Evolutionary conservation across 352 stramenopile species (phyloP), one percentile per base, ranked within the genome.

Genomic region (Phytophthora tubulina): DNA sequence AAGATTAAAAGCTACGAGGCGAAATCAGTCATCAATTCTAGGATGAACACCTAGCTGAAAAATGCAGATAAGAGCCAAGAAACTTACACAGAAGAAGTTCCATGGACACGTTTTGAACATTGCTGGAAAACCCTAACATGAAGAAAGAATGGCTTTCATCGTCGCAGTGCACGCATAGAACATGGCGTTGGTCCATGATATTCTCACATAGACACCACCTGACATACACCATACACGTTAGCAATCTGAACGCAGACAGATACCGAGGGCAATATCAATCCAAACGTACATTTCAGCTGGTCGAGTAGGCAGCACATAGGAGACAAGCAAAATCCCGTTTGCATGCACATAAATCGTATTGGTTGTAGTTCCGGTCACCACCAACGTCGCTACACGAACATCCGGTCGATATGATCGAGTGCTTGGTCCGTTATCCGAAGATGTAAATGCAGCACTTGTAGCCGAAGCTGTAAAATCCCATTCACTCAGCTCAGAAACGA

Each of bases 61-160:
- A 27, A 62, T 6, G 13, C 38, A 49, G 3, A 67, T 33, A 48
- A 30, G 6, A 41, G 35, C 27, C 8, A 50, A 53, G 17, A 54
- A 61, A 75, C 78, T 65, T 64, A 87, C 81, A 79, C 48, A 87
- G 63, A 15, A 90, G 67, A 14, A 88, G 72, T 49, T 70, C 64
- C 63, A 90, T 81, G 3, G 76, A 75, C 8, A 67, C 52, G 13
- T 76, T 65, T 13, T 73, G 38, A 10, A 60, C 39, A 3, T n/a
- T 60, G n/a, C 75, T 66, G 42, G 67, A 78, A 69, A 93, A 80
- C 7, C 61, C 72, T 4, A 93, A 48, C 38, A 93, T 51, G 51
- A 84, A 88, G 51, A 87, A 88, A 10, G 79, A 90, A 2, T 75
- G 70, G 4, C 82, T 72, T 11, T 42, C 44, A 51, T 92, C 79